phyloP scores from a whole-genome alignment of 1,139 yeast genomes.

The Suzukiozyma palmioleophila region DNA sequence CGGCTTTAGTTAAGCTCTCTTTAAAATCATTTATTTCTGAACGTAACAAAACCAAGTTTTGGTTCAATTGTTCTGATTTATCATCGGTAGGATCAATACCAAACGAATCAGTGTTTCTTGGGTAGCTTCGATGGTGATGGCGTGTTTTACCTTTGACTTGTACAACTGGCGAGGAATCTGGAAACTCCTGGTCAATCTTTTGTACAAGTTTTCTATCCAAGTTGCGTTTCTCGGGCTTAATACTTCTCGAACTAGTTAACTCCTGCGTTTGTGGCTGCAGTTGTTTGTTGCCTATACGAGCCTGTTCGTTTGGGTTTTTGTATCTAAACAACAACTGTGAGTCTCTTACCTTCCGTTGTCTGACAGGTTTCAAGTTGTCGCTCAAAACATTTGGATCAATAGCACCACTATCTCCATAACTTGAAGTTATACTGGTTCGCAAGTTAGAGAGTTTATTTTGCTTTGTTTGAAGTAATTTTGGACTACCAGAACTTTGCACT shows the following conservation, averaged over 20 bases:
- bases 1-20: slow-evolving; percentile 35
- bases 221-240: slow-evolving; percentile 2
- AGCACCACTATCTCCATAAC: background rate
- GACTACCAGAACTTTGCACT: slow-evolving; percentile 8
- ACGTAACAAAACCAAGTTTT: slow-evolving; percentile 39
- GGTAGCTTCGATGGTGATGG: slow-evolving; percentile 15
- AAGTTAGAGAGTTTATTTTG: slow-evolving; percentile 1
- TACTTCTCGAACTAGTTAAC: slow-evolving; percentile 8
- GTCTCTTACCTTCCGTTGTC: slow-evolving; percentile 16
- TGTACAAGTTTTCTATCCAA: background rate
- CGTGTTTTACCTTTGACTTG: slow-evolving; percentile 5
- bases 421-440: background rate
- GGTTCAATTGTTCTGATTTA: slow-evolving; percentile 35
- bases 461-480: slow-evolving; percentile 1
- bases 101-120: background rate
- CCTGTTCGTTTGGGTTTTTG: slow-evolving; percentile 13
- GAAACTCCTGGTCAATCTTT: background rate
- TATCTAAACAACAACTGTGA: slow-evolving; percentile 33
- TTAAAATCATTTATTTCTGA: slow-evolving; percentile 46
- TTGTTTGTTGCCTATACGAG: slow-evolving; percentile 3
- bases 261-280: slow-evolving; percentile 5
- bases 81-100: background rate
- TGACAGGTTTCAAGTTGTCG: slow-evolving; percentile 2
- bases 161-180: slow-evolving; percentile 10
- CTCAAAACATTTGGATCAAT: background rate